Evolutionary conservation across 495 filamentous ascomycete species (phyloP).

Genomic region (Aspergillus asperescens): DNA sequence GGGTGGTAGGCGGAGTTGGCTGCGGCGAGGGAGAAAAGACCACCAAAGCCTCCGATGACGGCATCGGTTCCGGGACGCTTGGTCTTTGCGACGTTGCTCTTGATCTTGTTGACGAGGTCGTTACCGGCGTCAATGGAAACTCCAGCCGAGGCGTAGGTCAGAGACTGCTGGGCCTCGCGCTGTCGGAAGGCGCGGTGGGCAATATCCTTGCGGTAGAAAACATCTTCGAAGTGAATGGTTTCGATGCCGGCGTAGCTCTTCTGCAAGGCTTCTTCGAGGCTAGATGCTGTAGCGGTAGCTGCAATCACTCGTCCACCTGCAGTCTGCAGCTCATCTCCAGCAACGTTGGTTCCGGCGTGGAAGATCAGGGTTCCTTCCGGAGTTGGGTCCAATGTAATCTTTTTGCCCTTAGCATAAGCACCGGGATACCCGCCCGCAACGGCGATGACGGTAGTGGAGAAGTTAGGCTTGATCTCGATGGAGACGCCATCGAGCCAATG

Average conservation of each 20-base stretch:
- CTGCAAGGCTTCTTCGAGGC: conserved; percentile 72
- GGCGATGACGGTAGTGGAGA: conserved; percentile 86
- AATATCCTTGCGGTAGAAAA: conserved; percentile 93
- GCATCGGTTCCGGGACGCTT: conserved; percentile 78
- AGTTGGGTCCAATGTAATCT: conserved; percentile 55
- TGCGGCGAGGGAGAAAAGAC: conserved; percentile 71
- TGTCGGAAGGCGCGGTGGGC: conserved; percentile 58
- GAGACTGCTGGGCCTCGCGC: conserved; percentile 45
- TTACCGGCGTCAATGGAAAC: conserved; percentile 93
- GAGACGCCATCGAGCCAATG: conserved; percentile 65
- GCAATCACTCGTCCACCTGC: conserved; percentile 90
- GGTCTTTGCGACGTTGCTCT: conserved; percentile 72
- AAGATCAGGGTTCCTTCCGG: conserved; percentile 65
- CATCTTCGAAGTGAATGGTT: conserved; percentile 76
- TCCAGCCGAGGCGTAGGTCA: conserved; percentile 90
- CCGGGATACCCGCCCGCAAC: conserved; percentile 95
- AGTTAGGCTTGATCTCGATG: conserved; percentile 61
- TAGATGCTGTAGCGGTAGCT: conserved; percentile 66
- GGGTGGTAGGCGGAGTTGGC: conserved; percentile 63
- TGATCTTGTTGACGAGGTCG: conserved; percentile 83
- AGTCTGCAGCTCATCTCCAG: conserved; percentile 58
- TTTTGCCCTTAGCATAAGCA: conserved; percentile 73
- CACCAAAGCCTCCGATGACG: conserved; percentile 92
- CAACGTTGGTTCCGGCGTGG: conserved; percentile 82
- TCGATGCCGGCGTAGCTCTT: conserved; percentile 78